Evolutionary conservation across 306 rosid species (phyloP), one percentile per base, ranked within the genome.

Genomic region (Carpinus viminea): DNA sequence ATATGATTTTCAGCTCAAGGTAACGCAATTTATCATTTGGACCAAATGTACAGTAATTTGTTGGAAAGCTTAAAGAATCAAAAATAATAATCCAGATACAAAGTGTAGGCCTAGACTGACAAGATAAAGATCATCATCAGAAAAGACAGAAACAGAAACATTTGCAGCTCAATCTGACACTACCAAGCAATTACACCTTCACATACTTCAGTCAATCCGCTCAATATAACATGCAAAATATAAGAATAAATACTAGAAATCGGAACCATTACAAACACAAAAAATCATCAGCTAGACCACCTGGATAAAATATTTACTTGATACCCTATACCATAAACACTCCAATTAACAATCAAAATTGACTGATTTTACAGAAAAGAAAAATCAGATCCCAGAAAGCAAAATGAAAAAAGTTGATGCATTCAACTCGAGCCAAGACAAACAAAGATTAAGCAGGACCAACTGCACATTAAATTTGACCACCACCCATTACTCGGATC

Each of bases 401-500:
- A 16, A 66, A 66, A 66, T 2, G 48, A 6, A 18, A 64, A 59
- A 66, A n/a, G 51, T n/a, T 36, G 69, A 41, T 6, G 74, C 41
- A 73, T 66, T 66, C 38, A 73, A 34, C 28, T 78, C 38, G 52
- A 38, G 72, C 12, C 64, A 82, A 78, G 68, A 28, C 65, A 12
- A 20, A 43, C 12, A 59, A 18, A 36, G 45, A 66, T 41, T 9
- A n/a, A 51, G 57, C 51, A n/a, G 68, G 53, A 74, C 7, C n/a
- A 56, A 2, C 12, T 41, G 34, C 28, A 74, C 31, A 15, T 7
- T 15, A 57, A 47, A 78, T 73, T 47, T 26, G 65, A 53, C 31
- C 75, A 69, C 68, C 34, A 54, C 51, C 55, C 78, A 83, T 15
- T 11, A 59, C 45, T 80, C 80, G 17, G 66, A 81, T 55, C 71